Conservation (phyloP, 768 basidiomycete genomes). For the Kwoniella pini region DNA sequence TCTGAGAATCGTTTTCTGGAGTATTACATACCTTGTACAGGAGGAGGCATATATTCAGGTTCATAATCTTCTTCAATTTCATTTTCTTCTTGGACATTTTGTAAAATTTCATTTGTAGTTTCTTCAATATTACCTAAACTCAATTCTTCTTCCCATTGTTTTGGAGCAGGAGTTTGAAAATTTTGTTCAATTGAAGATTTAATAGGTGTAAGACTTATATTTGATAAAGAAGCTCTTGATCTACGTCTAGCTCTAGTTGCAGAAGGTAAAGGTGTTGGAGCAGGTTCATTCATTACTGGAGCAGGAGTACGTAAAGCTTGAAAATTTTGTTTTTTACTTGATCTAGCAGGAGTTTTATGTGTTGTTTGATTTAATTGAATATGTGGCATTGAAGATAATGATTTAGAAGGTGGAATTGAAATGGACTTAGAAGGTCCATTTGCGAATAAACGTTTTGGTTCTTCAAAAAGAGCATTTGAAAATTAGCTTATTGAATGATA, state of each 20-base stretch:
- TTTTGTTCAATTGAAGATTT: conserved; percentile 15
- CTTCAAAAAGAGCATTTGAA: no score
- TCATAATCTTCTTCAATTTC: conserved; percentile 58
- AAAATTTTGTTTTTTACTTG: conserved; percentile 6
- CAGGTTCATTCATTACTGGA: conserved; percentile 13
- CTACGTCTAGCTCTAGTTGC: conserved; percentile 33
- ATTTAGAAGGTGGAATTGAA: conserved; percentile 40
- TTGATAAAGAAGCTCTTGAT: conserved; percentile 28
- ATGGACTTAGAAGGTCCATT: conserved; percentile 24
- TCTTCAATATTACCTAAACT: conserved; percentile 34
- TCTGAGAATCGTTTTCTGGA: neutral
- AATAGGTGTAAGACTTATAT: conserved; percentile 22
- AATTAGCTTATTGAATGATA: no score
- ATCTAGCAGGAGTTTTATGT: conserved; percentile 19
- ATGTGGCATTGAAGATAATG: conserved; percentile 26
- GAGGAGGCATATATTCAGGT: conserved; percentile 17
- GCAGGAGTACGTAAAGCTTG: conserved; percentile 28
- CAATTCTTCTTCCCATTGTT: conserved; percentile 41
- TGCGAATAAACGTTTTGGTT: conserved; percentile 43
- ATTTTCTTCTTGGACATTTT: conserved; percentile 23
- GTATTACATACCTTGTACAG: conserved; percentile 8
- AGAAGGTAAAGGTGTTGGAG: conserved; percentile 40
- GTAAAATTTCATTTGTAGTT: conserved; percentile 12
- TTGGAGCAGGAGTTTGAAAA: conserved; percentile 33
- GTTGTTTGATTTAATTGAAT: conserved; percentile 16